Conservation (phyloP, 2,329 filamentous ascomycete species). For the Alternaria postmessia region DNA sequence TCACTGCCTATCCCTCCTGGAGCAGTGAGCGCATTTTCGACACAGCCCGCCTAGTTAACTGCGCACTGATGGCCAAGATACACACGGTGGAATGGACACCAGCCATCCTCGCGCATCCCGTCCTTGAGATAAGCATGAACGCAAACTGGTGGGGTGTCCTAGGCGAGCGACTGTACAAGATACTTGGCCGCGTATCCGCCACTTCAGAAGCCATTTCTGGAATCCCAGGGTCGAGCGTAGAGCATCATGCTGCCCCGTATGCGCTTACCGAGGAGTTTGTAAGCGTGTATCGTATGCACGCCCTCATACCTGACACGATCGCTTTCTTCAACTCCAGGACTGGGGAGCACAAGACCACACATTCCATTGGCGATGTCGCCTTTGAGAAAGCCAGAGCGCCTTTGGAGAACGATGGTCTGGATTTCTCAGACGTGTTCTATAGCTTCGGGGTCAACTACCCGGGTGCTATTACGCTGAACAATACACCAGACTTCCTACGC, state of each 20-base stretch:
- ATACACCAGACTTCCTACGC: conserved; percentile 54
- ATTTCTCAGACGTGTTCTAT: conserved; percentile 48
- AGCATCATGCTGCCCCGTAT: conserved; percentile 53
- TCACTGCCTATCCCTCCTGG: conserved; percentile 49
- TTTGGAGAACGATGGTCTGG: conserved; percentile 25
- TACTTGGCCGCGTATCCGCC: conserved; percentile 54
- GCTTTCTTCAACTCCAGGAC: conserved; percentile 46
- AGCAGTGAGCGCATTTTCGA: conserved; percentile 55
- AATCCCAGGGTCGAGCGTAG: conserved; percentile 51
- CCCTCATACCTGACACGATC: conserved; percentile 52
- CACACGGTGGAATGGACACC: conserved; percentile 61
- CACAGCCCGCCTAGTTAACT: conserved; percentile 56
- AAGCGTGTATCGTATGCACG: conserved; percentile 56
- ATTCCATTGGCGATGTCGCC: conserved; percentile 22
- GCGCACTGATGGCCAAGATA: conserved; percentile 60
- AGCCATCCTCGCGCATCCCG: conserved; percentile 57
- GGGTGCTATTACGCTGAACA: conserved; percentile 56
- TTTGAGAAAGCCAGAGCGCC: conserved; percentile 49
- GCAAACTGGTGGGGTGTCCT: conserved; percentile 59
- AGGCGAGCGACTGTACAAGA: conserved; percentile 53
- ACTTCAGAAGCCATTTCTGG: conserved; percentile 51
- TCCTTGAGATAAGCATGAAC: conserved; percentile 54
- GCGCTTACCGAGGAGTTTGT: conserved; percentile 57
- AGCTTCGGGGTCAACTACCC: conserved; percentile 60
- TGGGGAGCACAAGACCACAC: conserved; percentile 41